Conservation (phyloP, 257 asterid genomes). For the Solanum rostratum region DNA sequence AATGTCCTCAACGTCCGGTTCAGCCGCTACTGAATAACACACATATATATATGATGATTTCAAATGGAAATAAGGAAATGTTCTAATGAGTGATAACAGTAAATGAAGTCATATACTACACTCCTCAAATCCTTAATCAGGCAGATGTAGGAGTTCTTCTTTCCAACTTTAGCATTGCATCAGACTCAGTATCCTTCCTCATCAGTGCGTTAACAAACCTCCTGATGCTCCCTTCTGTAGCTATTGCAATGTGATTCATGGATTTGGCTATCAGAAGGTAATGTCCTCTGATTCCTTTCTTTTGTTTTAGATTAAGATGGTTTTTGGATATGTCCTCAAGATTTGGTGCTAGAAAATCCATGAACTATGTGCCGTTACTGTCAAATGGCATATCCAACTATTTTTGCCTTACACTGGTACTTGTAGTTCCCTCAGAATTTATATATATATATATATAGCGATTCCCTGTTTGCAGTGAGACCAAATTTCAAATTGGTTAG, state of each 20-base stretch:
- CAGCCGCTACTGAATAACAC: neutral
- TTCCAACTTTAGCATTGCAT: conserved; percentile 56
- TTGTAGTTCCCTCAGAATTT: neutral
- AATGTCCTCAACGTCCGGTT: neutral
- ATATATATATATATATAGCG: neutral
- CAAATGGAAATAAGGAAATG: neutral
- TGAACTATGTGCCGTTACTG: neutral
- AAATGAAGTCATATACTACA: conserved; percentile 87
- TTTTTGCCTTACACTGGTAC: neutral
- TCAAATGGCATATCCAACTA: neutral
- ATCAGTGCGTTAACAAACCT: conserved; percentile 54
- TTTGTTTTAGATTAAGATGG: neutral
- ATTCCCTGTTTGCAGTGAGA: neutral
- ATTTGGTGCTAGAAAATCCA: neutral
- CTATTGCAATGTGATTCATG: conserved; percentile 87
- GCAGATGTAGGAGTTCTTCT: conserved; percentile 87
- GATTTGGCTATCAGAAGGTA: conserved; percentile 85
- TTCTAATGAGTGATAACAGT: neutral
- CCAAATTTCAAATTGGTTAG: neutral
- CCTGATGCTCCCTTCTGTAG: conserved; percentile 60
- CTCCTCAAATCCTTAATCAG: conserved; percentile 88
- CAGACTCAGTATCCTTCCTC: conserved; percentile 72
- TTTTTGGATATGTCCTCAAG: neutral
- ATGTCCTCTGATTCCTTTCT: neutral
- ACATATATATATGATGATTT: neutral